Percentiles rank a stretch among this genome's conserved stretches.
These are phyloP conservation scores for Pestalotiopsis sp. DNA, from an alignment of 2,329 filamentous ascomycete species.

Conservation along the genomic window DNA sequence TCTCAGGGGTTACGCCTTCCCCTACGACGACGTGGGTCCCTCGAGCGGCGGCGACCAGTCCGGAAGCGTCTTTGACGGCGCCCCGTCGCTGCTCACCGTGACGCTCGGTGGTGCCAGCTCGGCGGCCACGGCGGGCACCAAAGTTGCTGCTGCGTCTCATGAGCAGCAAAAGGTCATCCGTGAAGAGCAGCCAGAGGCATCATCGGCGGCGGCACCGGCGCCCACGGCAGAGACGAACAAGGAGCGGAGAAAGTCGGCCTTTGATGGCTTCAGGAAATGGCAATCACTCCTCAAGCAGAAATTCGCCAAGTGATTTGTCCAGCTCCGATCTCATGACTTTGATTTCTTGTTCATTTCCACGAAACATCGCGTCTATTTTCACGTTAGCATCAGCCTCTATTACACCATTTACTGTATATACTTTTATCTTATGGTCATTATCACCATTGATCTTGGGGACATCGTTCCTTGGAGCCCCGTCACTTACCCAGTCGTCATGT, in stretches of 20 bases:
- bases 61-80: constrained; percentile 61
- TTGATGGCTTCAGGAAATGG: background rate
- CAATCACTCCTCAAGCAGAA: background rate
- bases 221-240: background rate
- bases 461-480: background rate
- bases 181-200: background rate
- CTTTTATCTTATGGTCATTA: background rate
- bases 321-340: background rate
- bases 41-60: constrained; percentile 60
- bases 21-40: constrained; percentile 70
- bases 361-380: too few relatives aligned
- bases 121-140: background rate
- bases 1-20: constrained; percentile 69
- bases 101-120: constrained; percentile 49
- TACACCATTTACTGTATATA: background rate
- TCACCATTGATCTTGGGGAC: background rate
- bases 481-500: background rate
- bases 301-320: background rate
- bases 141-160: background rate
- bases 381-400: background rate
- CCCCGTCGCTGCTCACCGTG: constrained; percentile 58
- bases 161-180: constrained; percentile 1
- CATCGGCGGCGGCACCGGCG: background rate
- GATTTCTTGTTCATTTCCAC: background rate
- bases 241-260: background rate